Conservation (phyloP, 495 filamentous ascomycete species). For the Penicilliopsis zonata region DNA sequence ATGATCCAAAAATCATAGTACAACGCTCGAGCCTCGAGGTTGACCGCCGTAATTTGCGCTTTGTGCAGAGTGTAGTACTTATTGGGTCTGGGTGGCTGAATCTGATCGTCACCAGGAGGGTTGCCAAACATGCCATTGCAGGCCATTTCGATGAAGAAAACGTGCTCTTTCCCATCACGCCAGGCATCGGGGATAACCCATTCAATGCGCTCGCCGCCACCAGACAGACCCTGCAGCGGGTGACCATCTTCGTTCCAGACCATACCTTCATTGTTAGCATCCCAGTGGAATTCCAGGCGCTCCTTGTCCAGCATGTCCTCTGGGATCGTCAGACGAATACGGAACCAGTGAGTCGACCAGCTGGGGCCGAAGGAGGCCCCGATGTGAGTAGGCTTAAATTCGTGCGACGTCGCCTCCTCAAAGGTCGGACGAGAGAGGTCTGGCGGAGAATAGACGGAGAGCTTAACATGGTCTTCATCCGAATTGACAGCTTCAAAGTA, state of each 20-base stretch:
- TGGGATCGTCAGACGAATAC: conserved; percentile 66
- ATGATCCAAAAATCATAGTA: conserved; percentile 95
- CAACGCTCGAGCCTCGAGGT: conserved; percentile 69
- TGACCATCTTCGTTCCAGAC: conserved; percentile 82
- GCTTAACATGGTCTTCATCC: conserved; percentile 65
- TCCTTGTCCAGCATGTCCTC: conserved; percentile 55
- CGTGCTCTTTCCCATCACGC: conserved; percentile 75
- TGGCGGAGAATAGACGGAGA: conserved; percentile 79
- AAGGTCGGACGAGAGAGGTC: conserved; percentile 74
- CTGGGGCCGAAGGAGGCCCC: conserved; percentile 81
- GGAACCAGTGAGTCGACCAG: conserved; percentile 99
- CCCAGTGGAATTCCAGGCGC: conserved; percentile 89
- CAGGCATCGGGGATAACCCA: conserved; percentile 77
- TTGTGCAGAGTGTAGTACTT: conserved; percentile 61
- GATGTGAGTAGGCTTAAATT: conserved; percentile 63
- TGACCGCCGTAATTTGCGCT: conserved; percentile 84
- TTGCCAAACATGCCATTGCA: conserved; percentile 99
- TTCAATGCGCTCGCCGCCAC: conserved; percentile 78
- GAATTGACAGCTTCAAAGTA: conserved; percentile 62
- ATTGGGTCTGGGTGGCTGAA: conserved; percentile 79
- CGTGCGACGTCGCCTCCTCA: conserved; percentile 68
- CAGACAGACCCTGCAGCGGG: conserved; percentile 84
- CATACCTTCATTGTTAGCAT: conserved; percentile 81
- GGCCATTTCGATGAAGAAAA: conserved; percentile 93
- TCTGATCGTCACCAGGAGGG: conserved; percentile 68